phyloP scores from a whole-genome alignment of 192 early-diverging fungal species.

The Coemansia guatemalensis region DNA sequence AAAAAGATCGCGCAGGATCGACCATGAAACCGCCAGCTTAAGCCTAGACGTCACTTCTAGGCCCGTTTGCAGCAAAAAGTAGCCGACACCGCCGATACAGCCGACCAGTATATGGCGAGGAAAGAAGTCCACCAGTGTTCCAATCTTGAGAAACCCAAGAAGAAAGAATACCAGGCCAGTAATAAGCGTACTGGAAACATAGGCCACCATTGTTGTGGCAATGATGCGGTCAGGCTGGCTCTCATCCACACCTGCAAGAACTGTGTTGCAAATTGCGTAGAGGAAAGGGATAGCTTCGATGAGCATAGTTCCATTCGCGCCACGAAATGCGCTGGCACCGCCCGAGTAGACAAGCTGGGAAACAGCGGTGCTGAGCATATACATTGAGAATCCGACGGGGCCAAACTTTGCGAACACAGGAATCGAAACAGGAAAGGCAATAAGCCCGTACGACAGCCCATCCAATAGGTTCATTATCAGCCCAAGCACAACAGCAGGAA shows the following conservation, averaged over 20 bases:
- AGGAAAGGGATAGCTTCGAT: conserved; percentile 87
- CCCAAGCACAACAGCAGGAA: conserved; percentile 89
- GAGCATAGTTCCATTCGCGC: conserved; percentile 91
- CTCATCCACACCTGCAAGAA: conserved; percentile 60
- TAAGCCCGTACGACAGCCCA: conserved; percentile 86
- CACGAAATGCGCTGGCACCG: conserved; percentile 90
- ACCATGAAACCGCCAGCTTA: conserved; percentile 59
- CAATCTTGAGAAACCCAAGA: conserved; percentile 79
- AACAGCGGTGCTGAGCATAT: conserved; percentile 78
- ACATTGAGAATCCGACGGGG: conserved; percentile 93
- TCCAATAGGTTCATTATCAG: conserved; percentile 92
- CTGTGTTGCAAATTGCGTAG: conserved; percentile 74
- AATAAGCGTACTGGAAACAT: conserved; percentile 82
- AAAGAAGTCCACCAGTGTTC: conserved; percentile 78
- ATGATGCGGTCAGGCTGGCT: conserved; percentile 68
- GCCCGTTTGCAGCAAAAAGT: conserved; percentile 90
- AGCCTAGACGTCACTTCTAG: conserved; percentile 82
- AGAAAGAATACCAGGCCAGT: conserved; percentile 86
- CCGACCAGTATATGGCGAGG: conserved; percentile 93
- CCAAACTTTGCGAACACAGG: conserved; percentile 70
- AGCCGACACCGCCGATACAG: conserved; percentile 93
- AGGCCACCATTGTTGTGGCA: conserved; percentile 88
- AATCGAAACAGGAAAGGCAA: conserved; percentile 85
- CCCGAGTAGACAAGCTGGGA: conserved; percentile 70
- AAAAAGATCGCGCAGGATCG: conserved; percentile 67